Evolutionary conservation across 371 early-diverging fungal genomes (phyloP).

Genomic region (Mortierella sp.): DNA sequence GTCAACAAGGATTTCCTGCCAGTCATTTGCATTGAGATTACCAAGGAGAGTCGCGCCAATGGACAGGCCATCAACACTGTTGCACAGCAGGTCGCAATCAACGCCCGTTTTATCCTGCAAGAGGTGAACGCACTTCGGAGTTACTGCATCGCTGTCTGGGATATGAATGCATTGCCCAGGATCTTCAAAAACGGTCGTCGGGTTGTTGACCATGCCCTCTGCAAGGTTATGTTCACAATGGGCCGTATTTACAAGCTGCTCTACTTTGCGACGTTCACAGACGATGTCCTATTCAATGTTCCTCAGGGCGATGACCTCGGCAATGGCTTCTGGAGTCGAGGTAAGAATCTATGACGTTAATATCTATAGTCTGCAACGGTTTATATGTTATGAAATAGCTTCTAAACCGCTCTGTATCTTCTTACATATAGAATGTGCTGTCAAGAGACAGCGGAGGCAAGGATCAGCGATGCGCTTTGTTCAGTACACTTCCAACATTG

Average conservation of each 20-base stretch:
- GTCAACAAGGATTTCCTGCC: slow-evolving; percentile 52
- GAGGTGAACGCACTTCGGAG: slow-evolving; percentile 41
- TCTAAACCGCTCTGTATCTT: background rate
- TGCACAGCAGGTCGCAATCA: slow-evolving; percentile 40
- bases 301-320: slow-evolving; percentile 41
- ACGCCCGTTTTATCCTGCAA: slow-evolving; percentile 24
- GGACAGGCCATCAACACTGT: slow-evolving; percentile 40
- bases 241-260: slow-evolving; percentile 53
- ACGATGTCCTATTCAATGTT: slow-evolving; percentile 45
- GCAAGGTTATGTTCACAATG: slow-evolving; percentile 51
- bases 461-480: slow-evolving; percentile 41
- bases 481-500: slow-evolving; percentile 82
- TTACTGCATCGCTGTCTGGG: slow-evolving; percentile 56
- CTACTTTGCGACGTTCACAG: slow-evolving; percentile 54
- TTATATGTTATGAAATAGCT: background rate
- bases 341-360: slow-evolving; percentile 8
- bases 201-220: slow-evolving; percentile 46
- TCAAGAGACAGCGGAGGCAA: slow-evolving; percentile 49
- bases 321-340: slow-evolving; percentile 55
- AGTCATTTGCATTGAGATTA: slow-evolving; percentile 48
- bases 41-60: slow-evolving; percentile 34
- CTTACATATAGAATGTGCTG: slow-evolving; percentile 32
- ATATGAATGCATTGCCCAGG: slow-evolving; percentile 39
- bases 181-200: slow-evolving; percentile 45
- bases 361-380: background rate